Conservation (phyloP, 768 basidiomycete genomes). For the Lactarius hatsudake region DNA sequence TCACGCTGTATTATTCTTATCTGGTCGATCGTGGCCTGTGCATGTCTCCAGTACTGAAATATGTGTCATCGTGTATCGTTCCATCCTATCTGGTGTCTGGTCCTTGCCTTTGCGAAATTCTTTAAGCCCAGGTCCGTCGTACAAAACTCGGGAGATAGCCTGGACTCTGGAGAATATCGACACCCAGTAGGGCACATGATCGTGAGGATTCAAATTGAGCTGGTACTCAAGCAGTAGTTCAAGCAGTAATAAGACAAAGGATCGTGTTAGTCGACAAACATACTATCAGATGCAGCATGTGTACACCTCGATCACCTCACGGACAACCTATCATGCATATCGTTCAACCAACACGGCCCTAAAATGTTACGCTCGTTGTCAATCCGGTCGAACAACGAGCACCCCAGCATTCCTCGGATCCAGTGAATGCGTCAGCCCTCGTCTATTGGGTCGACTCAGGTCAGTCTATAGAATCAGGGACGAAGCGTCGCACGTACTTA, state of each 20-base stretch:
- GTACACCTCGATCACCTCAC: background rate
- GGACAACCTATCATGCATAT: background rate
- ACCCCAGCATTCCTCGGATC: constrained; percentile 10
- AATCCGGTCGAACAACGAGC: constrained; percentile 2
- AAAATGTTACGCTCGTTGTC: background rate
- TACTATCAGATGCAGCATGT: background rate
- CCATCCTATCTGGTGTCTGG: too few species aligned
- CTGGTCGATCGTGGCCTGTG: background rate
- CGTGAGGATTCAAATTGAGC: background rate
- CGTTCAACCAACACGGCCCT: background rate
- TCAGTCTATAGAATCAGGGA: background rate
- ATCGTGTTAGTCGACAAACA: background rate
- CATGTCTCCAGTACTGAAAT: background rate
- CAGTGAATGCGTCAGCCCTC: background rate
- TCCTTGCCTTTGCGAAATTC: too few species aligned
- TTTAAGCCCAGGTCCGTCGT: too few species aligned
- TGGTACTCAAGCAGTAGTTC: background rate
- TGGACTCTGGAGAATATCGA: too few species aligned
- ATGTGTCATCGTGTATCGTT: background rate
- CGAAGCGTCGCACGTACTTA: constrained; percentile 3
- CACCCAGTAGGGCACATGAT: too few species aligned
- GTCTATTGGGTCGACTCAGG: background rate
- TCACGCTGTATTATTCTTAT: background rate
- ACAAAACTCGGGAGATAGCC: too few species aligned
- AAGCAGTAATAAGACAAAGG: background rate